These are phyloP conservation scores for Lecanoromycetidae sp. DNA, from an alignment of 2,329 filamentous ascomycete species.

Conservation along the genomic window DNA sequence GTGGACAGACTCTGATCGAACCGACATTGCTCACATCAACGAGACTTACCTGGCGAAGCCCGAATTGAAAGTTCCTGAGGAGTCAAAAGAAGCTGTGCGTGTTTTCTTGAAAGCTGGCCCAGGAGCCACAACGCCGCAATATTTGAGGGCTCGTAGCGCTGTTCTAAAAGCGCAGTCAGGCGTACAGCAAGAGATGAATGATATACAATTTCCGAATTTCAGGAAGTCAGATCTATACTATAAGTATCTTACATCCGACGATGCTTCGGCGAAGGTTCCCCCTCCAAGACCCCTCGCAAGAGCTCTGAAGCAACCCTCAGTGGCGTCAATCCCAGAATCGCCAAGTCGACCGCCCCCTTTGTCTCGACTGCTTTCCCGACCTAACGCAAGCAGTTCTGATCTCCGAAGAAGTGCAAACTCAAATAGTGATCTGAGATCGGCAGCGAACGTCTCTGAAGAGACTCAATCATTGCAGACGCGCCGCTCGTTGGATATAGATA, in stretches of 20 bases:
- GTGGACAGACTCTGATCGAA: constrained; percentile 74
- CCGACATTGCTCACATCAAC: constrained; percentile 81
- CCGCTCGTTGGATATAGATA: constrained; percentile 58
- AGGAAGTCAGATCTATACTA: constrained; percentile 90
- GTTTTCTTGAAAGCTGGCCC: constrained; percentile 69
- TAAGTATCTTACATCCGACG: constrained; percentile 86
- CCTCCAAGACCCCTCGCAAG: constrained; percentile 11
- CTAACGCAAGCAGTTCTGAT: constrained; percentile 36
- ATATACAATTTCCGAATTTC: constrained; percentile 69
- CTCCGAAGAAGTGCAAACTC: constrained; percentile 49
- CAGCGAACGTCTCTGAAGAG: constrained; percentile 33
- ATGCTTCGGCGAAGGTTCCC: constrained; percentile 32
- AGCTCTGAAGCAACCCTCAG: constrained; percentile 14
- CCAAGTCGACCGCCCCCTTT: constrained; percentile 33
- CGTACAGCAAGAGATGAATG: constrained; percentile 73
- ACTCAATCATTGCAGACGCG: constrained; percentile 38
- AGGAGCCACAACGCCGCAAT: constrained; percentile 65
- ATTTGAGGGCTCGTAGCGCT: constrained; percentile 67
- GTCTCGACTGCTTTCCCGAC: constrained; percentile 36
- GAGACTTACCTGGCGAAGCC: constrained; percentile 75
- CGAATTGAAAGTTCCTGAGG: constrained; percentile 64
- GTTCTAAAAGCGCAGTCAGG: constrained; percentile 72
- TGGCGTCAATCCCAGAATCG: constrained; percentile 21
- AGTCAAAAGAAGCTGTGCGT: constrained; percentile 57
- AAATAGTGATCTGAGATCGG: constrained; percentile 45